Conservation (phyloP, 352 stramenopile species). For the Pythium rhizo-oryzae region DNA sequence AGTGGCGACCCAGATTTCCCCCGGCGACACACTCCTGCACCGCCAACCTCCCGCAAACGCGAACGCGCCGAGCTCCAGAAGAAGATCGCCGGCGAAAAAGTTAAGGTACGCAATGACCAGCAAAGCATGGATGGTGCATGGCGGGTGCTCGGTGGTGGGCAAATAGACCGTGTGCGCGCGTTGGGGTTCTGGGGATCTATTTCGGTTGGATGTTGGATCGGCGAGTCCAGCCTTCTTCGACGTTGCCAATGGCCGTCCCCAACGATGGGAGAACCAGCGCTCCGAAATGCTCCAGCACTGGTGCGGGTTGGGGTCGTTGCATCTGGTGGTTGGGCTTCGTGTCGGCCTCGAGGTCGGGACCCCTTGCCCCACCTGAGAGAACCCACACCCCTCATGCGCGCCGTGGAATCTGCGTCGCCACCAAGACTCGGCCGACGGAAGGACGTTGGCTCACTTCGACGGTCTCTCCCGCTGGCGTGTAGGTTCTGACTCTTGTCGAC, state of each 20-base stretch:
- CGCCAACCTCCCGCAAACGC: conserved; percentile 12
- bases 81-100: conserved; percentile 17
- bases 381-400: conserved; percentile 11
- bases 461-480: conserved; percentile 16
- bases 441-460: conserved; percentile 26
- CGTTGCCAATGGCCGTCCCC: conserved; percentile 7
- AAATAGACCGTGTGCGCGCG: not conserved
- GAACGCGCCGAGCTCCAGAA: conserved; percentile 4
- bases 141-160: not conserved
- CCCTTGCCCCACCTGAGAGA: conserved; percentile 13
- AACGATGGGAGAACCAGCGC: conserved; percentile 6
- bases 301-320: conserved; percentile 22
- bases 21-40: conserved; percentile 22
- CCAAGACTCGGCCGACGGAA: too few relatives aligned
- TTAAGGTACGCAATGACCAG: conserved; percentile 10
- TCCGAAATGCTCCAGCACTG: not conserved
- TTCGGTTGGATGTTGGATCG: conserved; percentile 10
- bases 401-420: conserved; percentile 4
- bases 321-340: conserved; percentile 18
- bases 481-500: conserved; percentile 12
- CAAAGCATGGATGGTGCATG: not conserved
- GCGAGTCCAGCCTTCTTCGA: not conserved
- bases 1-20: conserved; percentile 15
- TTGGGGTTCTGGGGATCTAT: conserved; percentile 10
- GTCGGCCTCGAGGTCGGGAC: not conserved